Percentiles rank a stretch among this genome's conserved stretches.
These are phyloP conservation scores for Salix purpurea DNA, from an alignment of 345 rosid species.

Conservation along the genomic window DNA sequence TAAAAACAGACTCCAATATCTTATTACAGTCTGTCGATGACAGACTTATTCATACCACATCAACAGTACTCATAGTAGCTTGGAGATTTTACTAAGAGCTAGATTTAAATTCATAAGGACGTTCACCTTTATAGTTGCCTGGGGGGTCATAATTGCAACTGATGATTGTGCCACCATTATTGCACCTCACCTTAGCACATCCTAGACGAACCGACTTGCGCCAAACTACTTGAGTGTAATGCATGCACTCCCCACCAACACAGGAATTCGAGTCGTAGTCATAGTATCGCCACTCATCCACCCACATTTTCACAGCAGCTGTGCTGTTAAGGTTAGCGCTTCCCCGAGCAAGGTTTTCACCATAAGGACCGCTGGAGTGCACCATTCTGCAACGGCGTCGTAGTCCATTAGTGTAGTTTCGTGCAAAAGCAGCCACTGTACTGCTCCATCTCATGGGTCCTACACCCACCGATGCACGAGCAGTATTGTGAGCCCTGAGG, in stretches of 20 bases:
- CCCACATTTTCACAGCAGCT: constrained; percentile 27
- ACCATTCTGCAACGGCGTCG: constrained; percentile 28
- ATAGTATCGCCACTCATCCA: constrained; percentile 15
- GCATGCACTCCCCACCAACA: constrained; percentile 14
- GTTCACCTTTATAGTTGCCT: background rate
- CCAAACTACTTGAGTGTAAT: constrained; percentile 40
- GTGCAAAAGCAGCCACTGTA: constrained; percentile 35
- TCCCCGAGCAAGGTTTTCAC: constrained; percentile 36
- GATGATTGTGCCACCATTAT: constrained; percentile 22
- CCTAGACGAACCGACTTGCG: constrained; percentile 4
- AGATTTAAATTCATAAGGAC: constrained; percentile 7
- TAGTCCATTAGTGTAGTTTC: constrained; percentile 19
- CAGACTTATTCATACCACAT: background rate
- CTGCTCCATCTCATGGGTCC: constrained; percentile 35
- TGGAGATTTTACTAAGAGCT: background rate
- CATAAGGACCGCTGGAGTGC: constrained; percentile 35
- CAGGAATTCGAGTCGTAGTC: constrained; percentile 13
- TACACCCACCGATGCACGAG: constrained; percentile 19
- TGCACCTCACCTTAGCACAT: constrained; percentile 21
- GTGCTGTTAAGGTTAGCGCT: constrained; percentile 8
- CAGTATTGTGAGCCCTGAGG: constrained; percentile 25
- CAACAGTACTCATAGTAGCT: background rate
- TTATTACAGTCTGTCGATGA: too few species aligned
- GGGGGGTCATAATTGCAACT: constrained; percentile 31
- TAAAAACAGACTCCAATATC: too few species aligned